A percentile compares a stretch with the other conserved stretches of the same genome.
Evolutionary conservation across 495 filamentous ascomycete genomes (phyloP).

Genomic region (Geoglossum glabrum): DNA sequence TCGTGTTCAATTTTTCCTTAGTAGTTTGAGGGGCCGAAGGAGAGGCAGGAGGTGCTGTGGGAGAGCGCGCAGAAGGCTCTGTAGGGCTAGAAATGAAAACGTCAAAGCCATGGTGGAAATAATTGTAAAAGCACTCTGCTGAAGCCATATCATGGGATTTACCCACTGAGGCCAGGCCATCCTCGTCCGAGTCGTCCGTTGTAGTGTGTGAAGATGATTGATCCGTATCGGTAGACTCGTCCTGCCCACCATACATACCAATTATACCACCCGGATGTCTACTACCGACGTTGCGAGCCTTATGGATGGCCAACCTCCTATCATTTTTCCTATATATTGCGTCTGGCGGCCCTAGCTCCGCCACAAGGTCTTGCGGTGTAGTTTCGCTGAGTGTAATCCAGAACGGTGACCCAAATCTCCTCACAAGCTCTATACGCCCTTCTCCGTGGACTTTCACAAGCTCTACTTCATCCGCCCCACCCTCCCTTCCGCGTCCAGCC

Average conservation of each 20-base stretch:
- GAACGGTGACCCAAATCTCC: slow-evolving; percentile 36
- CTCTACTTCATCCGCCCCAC: slow-evolving; percentile 60
- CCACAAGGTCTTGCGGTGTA: slow-evolving; percentile 72
- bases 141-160: slow-evolving; percentile 27
- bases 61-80: slow-evolving; percentile 43
- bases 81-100: slow-evolving; percentile 70
- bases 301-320: slow-evolving; percentile 76
- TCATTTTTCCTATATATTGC: slow-evolving; percentile 89
- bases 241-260: slow-evolving; percentile 19
- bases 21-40: background rate
- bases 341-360: slow-evolving; percentile 84
- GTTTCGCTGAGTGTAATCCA: slow-evolving; percentile 59
- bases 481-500: slow-evolving; percentile 39
- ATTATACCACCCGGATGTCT: background rate
- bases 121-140: slow-evolving; percentile 85
- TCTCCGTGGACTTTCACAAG: slow-evolving; percentile 51
- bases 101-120: slow-evolving; percentile 89
- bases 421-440: slow-evolving; percentile 55
- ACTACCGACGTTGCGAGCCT: slow-evolving; percentile 14
- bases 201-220: slow-evolving; percentile 57
- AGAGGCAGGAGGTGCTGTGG: slow-evolving; percentile 11
- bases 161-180: slow-evolving; percentile 19
- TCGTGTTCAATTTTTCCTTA: slow-evolving; percentile 8
- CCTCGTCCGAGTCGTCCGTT: slow-evolving; percentile 56
- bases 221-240: slow-evolving; percentile 58